Base-by-base conservation (phyloP, 2,329 filamentous ascomycete genomes). In the Neopestalotiopsis clavispora region DNA sequence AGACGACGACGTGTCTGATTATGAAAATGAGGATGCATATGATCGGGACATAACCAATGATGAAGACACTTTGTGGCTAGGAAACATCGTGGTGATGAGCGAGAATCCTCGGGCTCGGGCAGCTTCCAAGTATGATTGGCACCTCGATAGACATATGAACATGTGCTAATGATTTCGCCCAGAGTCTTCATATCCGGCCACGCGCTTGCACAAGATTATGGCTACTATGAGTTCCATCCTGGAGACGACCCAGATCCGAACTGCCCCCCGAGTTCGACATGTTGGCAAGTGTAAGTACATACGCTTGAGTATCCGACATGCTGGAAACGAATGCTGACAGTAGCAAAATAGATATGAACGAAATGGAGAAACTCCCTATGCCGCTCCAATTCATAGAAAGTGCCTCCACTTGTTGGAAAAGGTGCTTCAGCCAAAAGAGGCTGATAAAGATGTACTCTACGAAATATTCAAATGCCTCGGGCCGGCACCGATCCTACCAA, bases 41-140 rank as follows among this genome's bases (percentile, higher is more conserved):
- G 59, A 62, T 30, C 14, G 13, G 6, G n/a, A n/a, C 32, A 40
- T 62, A 9, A 17, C 34, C 6, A 62, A 28, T 17, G 4, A 40
- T 6, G 59, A 38, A 4, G 14, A 38, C 32, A 62, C 30, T 7
- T 5, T 4, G 6, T 62, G 59, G 59, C 7, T 38, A 17, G 59
- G 32, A 14, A 30, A 38, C 23, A 14, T 23, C 4, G 12, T 28
- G 32, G 13, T 38, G 4, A 62, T 62, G 1, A 40, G 59, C 14
- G 34, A 62, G 59, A 42, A 62, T n/a, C 30, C 34, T 14, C n/a
- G 40, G 20, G 10, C 23, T 34, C 59, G 23, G 34, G 14, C 34
- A 20, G 30, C 59, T 23, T 62, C 59, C 30, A 38, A 62, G 59
- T 62, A 62, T 5, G 59, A 12, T 20, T 59, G 30, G 57, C 32